Conservation (phyloP, 352 stramenopile genomes). For the Phytopythium delawarense region DNA sequence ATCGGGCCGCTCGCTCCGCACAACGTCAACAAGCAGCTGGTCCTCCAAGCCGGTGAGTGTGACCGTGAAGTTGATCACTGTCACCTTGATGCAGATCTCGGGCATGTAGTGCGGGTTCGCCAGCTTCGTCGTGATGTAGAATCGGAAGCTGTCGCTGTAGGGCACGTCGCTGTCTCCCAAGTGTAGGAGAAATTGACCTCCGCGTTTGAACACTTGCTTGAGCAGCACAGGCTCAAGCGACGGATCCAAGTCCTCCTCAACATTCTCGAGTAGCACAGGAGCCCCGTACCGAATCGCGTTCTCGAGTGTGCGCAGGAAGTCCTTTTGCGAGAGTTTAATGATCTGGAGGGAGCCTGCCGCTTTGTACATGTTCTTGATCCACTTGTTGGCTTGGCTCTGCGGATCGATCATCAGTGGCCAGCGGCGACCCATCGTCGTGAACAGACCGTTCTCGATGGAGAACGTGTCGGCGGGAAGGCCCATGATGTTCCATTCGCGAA, state of each 20-base stretch:
- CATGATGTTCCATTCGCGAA: constrained; percentile 92
- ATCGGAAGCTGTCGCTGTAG: constrained; percentile 91
- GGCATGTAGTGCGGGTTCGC: constrained; percentile 94
- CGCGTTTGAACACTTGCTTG: constrained; percentile 93
- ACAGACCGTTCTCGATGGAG: constrained; percentile 92
- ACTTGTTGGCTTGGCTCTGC: constrained; percentile 92
- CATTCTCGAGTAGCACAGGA: constrained; percentile 91
- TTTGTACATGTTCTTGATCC: constrained; percentile 94
- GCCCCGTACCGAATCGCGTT: constrained; percentile 90
- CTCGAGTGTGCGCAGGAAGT: constrained; percentile 91
- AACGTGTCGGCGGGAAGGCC: constrained; percentile 90
- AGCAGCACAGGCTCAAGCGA: constrained; percentile 90
- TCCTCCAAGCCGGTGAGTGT: constrained; percentile 91
- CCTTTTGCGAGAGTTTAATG: constrained; percentile 91
- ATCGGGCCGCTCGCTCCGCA: constrained; percentile 90
- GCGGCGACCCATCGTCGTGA: constrained; percentile 86
- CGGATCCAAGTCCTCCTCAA: constrained; percentile 92
- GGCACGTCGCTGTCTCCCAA: constrained; percentile 91
- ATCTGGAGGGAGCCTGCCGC: constrained; percentile 72
- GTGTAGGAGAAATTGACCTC: constrained; percentile 84
- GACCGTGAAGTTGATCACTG: constrained; percentile 94
- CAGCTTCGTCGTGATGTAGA: constrained; percentile 94
- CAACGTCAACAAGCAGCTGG: constrained; percentile 91
- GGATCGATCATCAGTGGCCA: constrained; percentile 95
- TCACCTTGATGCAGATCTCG: constrained; percentile 94